Conservation (phyloP, 208 protist genomes). For the Wallacemonas rigidus region DNA sequence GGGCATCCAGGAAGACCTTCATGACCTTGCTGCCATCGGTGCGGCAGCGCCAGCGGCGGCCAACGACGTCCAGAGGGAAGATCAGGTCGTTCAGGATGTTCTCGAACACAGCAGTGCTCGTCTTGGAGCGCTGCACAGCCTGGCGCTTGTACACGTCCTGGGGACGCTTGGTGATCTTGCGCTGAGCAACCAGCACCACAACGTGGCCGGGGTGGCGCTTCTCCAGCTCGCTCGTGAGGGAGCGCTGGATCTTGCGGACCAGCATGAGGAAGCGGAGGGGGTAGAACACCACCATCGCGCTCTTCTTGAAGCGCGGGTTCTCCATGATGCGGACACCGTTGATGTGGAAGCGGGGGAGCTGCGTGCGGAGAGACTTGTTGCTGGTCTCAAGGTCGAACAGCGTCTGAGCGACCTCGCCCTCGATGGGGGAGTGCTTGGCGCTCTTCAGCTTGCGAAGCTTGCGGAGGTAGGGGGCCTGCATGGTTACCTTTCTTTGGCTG, state of each 20-base stretch:
- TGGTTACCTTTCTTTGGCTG: constrained; percentile 18
- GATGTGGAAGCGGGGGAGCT: constrained; percentile 96
- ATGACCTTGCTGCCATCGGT: constrained; percentile 96
- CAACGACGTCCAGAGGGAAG: constrained; percentile 98
- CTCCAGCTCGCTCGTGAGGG: constrained; percentile 97
- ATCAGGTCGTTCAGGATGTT: constrained; percentile 98
- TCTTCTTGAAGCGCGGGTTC: constrained; percentile 65
- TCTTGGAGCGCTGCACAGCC: constrained; percentile 93
- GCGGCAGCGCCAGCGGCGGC: constrained; percentile 94
- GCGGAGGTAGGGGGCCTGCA: constrained; percentile 29
- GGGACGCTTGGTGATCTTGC: constrained; percentile 94
- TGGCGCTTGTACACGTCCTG: constrained; percentile 89
- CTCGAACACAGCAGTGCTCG: constrained; percentile 98
- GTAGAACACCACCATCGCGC: constrained; percentile 97
- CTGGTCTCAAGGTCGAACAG: constrained; percentile 96
- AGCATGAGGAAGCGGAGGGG: constrained; percentile 96
- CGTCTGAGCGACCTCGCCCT: constrained; percentile 90
- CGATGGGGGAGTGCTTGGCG: constrained; percentile 55
- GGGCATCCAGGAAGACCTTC: constrained; percentile 94
- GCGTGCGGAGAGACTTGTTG: constrained; percentile 90
- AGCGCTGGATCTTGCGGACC: constrained; percentile 95
- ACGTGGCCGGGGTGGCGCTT: constrained; percentile 98
- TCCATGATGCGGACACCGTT: constrained; percentile 92
- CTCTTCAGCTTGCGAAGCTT: constrained; percentile 87
- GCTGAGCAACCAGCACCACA: constrained; percentile 94